phyloP scores from a whole-genome alignment of 2,329 filamentous ascomycete genomes.

The Pseudogymnoascus sp. region DNA sequence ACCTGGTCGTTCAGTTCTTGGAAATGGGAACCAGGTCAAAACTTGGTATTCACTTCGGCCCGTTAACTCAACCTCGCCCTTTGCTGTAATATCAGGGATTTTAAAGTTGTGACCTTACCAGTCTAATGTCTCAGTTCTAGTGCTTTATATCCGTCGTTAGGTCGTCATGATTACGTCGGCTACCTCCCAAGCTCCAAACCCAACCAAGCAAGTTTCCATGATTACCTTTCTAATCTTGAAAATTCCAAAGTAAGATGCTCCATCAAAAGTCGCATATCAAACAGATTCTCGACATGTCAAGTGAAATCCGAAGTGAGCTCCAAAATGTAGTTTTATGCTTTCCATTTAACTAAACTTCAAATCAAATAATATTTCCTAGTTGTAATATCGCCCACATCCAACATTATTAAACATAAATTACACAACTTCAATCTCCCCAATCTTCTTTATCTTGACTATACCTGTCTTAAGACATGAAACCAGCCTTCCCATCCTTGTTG shows the following conservation, averaged over 20 bases:
- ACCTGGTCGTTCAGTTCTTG: not conserved
- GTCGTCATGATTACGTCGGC: not conserved
- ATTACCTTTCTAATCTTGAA: not conserved
- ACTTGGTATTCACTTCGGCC: not conserved
- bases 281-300: not conserved
- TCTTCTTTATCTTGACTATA: not conserved
- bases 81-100: not conserved
- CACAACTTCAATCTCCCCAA: not conserved
- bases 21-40: not conserved
- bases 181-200: not conserved
- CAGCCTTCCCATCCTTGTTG: slow-evolving; percentile 46
- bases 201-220: not conserved
- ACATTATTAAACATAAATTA: slow-evolving; percentile 2
- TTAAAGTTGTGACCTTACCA: not conserved
- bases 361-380: not conserved
- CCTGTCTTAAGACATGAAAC: slow-evolving; percentile 39
- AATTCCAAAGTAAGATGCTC: no score
- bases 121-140: not conserved
- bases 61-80: not conserved
- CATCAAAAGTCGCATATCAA: no score
- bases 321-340: not conserved
- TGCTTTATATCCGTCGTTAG: not conserved
- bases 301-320: not conserved
- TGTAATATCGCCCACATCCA: not conserved
- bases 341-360: not conserved